Conservation (phyloP, 2,329 filamentous ascomycete species). For the Nemania bipapillata region DNA sequence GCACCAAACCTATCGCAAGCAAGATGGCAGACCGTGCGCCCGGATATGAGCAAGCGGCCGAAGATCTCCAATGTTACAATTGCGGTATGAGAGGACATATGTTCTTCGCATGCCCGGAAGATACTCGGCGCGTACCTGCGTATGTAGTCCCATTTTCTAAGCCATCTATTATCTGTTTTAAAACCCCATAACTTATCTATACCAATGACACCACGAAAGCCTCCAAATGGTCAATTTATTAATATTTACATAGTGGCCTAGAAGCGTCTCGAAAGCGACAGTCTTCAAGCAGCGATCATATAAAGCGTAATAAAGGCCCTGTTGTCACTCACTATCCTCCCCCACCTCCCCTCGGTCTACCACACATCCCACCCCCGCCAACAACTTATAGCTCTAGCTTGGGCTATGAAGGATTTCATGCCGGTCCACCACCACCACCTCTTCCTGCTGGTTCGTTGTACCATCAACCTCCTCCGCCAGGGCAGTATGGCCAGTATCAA, state of each 20-base stretch:
- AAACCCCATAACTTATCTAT: neutral
- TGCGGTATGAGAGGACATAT: conserved; percentile 51
- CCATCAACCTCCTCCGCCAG: conserved; percentile 21
- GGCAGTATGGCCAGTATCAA: conserved; percentile 32
- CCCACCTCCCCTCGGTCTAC: conserved; percentile 38
- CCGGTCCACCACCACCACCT: conserved; percentile 38
- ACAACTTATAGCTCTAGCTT: conserved; percentile 38
- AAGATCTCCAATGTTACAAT: conserved; percentile 51
- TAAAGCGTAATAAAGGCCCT: conserved; percentile 48
- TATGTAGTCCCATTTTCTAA: conserved; percentile 41
- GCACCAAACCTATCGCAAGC: conserved; percentile 5
- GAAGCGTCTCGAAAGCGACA: conserved; percentile 49
- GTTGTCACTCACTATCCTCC: conserved; percentile 51
- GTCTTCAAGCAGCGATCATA: conserved; percentile 42
- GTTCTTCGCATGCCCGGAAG: conserved; percentile 51
- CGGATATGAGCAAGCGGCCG: conserved; percentile 45
- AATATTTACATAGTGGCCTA: conserved; percentile 45
- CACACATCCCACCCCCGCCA: conserved; percentile 37
- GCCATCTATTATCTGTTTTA: neutral
- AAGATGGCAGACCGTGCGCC: conserved; percentile 47
- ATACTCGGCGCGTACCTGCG: conserved; percentile 50
- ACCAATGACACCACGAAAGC: neutral
- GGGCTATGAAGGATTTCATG: conserved; percentile 29
- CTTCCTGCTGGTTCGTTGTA: conserved; percentile 28
- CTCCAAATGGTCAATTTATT: conserved; percentile 22